These are phyloP conservation scores for Colletotrichum viniferum DNA, from an alignment of 2,329 filamentous ascomycete species.

Conservation along the genomic window DNA sequence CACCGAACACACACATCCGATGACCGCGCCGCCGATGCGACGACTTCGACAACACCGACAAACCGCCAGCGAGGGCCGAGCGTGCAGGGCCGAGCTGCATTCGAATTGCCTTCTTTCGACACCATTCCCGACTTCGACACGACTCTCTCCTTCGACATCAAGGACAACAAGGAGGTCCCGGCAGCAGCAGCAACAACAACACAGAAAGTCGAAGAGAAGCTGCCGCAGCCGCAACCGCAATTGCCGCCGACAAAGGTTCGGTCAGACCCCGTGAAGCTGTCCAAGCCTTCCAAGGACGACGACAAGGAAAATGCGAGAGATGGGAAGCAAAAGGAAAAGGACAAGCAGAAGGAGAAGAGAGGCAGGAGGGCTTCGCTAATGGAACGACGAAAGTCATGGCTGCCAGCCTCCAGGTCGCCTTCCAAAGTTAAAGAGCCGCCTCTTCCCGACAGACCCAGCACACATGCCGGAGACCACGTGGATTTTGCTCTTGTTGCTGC, in stretches of 20 bases:
- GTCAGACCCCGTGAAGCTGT: background rate
- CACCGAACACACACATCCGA: constrained; percentile 39
- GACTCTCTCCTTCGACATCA: constrained; percentile 43
- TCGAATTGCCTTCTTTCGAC: constrained; percentile 60
- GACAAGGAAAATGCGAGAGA: constrained; percentile 14
- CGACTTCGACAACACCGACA: background rate
- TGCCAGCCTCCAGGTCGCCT: constrained; percentile 49
- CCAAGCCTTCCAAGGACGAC: constrained; percentile 3
- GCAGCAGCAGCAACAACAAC: background rate
- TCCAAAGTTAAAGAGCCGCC: constrained; percentile 37
- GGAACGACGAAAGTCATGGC: constrained; percentile 57
- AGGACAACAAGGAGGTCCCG: constrained; percentile 27
- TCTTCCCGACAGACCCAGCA: constrained; percentile 26
- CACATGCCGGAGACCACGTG: constrained; percentile 17
- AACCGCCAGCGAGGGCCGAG: constrained; percentile 21
- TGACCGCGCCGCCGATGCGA: constrained; percentile 25
- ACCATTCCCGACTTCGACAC: constrained; percentile 54
- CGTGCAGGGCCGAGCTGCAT: constrained; percentile 40
- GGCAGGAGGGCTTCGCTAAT: constrained; percentile 51
- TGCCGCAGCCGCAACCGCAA: background rate
- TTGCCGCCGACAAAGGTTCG: background rate
- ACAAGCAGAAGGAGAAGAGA: constrained; percentile 8
- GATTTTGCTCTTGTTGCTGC: background rate
- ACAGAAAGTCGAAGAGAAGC: constrained; percentile 29
- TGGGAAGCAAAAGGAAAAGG: constrained; percentile 17